A percentile compares a stretch with the other conserved stretches of the same genome.
These are phyloP conservation scores for Plicaturopsis crispa DNA, from an alignment of 768 basidiomycete species.

Conservation along the genomic window DNA sequence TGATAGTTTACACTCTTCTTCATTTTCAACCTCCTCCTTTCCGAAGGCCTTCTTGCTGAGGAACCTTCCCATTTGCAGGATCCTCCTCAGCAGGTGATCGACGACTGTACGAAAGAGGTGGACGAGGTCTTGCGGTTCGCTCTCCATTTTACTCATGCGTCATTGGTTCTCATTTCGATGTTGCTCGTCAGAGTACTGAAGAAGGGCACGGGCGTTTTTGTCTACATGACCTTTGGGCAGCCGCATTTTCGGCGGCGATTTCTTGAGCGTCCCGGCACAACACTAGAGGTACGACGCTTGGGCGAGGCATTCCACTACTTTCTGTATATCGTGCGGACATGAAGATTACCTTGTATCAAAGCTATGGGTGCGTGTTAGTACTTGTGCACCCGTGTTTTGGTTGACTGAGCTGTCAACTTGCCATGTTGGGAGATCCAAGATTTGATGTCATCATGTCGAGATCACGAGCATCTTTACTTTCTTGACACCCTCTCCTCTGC, in stretches of 20 bases:
- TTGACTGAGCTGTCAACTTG: no score
- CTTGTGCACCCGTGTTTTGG: no score
- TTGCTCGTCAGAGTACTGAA: constrained; percentile 46
- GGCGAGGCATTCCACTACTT: constrained; percentile 85
- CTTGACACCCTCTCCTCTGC: no score
- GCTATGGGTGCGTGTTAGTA: no score
- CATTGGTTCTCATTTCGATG: not conserved
- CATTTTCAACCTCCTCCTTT: not conserved
- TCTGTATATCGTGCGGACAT: constrained; percentile 57
- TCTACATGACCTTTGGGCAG: constrained; percentile 85
- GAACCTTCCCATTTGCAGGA: no score
- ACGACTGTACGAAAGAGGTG: constrained; percentile 70
- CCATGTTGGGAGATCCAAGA: no score
- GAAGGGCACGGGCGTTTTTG: constrained; percentile 48
- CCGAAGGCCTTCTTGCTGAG: not conserved
- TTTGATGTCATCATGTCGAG: no score
- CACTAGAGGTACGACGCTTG: constrained; percentile 58
- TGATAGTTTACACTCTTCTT: constrained; percentile 1
- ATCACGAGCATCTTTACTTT: no score
- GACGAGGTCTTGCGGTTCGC: constrained; percentile 66
- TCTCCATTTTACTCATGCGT: constrained; percentile 1
- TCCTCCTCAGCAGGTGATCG: constrained; percentile 63
- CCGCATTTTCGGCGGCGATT: constrained; percentile 79
- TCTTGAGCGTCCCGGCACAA: constrained; percentile 47
- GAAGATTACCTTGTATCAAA: no score